phyloP scores from a whole-genome alignment of 2,329 filamentous ascomycete genomes.

The Nemania sp. region DNA sequence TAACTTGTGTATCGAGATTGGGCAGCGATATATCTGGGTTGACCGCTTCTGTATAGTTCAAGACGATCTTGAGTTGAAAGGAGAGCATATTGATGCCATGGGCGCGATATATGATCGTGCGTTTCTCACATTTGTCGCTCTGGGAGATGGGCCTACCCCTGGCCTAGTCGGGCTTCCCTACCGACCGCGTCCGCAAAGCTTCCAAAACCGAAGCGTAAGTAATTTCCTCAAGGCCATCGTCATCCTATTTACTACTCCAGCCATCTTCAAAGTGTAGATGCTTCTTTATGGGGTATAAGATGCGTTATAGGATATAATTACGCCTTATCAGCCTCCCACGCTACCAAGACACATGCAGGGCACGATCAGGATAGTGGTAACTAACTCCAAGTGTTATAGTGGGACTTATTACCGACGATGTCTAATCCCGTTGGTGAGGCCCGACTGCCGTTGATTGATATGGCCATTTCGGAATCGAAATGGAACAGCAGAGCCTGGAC shows the following conservation, averaged over 20 bases:
- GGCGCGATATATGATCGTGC: conserved; percentile 28
- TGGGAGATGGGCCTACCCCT: conserved; percentile 21
- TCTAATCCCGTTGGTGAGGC: conserved; percentile 16
- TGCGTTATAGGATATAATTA: not conserved
- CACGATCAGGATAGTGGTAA: not conserved
- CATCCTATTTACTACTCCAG: not conserved
- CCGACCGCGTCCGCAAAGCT: conserved; percentile 11
- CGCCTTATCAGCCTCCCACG: too few relatives aligned
- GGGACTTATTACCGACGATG: conserved; percentile 19
- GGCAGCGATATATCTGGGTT: conserved; percentile 31
- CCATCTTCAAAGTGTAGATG: not conserved
- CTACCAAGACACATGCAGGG: not conserved
- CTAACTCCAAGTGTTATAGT: conserved; percentile 7
- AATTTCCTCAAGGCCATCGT: not conserved
- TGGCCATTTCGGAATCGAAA: conserved; percentile 13
- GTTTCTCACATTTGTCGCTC: conserved; percentile 21
- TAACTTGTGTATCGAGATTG: conserved; percentile 18
- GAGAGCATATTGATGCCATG: conserved; percentile 27
- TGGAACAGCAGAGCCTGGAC: conserved; percentile 14
- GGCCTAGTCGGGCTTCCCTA: conserved; percentile 15
- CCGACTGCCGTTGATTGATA: conserved; percentile 7
- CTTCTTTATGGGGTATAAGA: not conserved
- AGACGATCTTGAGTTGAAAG: conserved; percentile 20
- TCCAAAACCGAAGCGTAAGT: conserved; percentile 16
- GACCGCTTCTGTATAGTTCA: conserved; percentile 32